These are phyloP conservation scores for Amanita exitialis DNA, from an alignment of 768 basidiomycete genomes.

Conservation along the genomic window DNA sequence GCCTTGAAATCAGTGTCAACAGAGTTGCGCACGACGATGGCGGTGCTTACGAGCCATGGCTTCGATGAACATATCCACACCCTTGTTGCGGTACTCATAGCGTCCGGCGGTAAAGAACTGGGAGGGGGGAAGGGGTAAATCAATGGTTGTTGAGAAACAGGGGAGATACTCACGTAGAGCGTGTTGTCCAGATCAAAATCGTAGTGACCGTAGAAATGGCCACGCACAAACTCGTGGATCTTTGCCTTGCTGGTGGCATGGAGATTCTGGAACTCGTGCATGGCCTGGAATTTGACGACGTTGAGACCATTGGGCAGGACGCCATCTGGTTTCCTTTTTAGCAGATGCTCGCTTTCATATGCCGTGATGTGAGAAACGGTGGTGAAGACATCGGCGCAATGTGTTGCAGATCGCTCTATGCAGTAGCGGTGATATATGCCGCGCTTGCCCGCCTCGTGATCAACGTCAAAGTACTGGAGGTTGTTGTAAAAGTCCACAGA, in stretches of 20 bases:
- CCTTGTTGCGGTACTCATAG: conserved; percentile 99
- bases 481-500: conserved; percentile 99
- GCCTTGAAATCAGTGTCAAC: conserved; percentile 17
- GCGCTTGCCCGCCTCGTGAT: conserved; percentile 97
- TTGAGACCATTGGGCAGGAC: conserved; percentile 97
- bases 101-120: conserved; percentile 99
- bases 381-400: conserved; percentile 97
- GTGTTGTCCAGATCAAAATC: conserved; percentile 94
- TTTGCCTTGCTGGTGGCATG: conserved; percentile 93
- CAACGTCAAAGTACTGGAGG: conserved; percentile 97
- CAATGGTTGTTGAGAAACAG: not conserved
- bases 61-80: conserved; percentile 99
- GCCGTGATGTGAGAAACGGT: conserved; percentile 98
- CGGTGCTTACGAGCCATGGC: conserved; percentile 67
- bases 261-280: conserved; percentile 98
- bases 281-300: conserved; percentile 97
- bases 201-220: conserved; percentile 97
- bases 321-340: conserved; percentile 97
- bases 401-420: conserved; percentile 89
- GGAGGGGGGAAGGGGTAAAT: not conserved
- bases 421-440: conserved; percentile 98
- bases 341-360: conserved; percentile 90
- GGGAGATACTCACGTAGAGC: conserved; percentile 49
- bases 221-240: conserved; percentile 95
- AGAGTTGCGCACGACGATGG: not conserved